Conservation (phyloP, 1,139 yeast species). For the Pichia cactophila region DNA sequence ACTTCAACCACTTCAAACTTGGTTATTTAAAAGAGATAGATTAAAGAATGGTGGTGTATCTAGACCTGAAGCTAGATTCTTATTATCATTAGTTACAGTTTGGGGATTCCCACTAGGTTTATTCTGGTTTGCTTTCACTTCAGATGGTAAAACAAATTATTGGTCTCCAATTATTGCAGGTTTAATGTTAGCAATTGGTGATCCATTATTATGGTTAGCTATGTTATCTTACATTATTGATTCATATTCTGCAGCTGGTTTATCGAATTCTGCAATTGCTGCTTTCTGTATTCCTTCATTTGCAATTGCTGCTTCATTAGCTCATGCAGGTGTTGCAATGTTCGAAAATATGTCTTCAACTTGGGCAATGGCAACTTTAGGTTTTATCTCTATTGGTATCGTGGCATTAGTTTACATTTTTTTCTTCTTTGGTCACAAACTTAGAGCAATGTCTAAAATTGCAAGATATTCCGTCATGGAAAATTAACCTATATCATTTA, state of each 20-base stretch:
- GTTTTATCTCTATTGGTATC: constrained; percentile 37
- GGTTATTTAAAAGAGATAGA: constrained; percentile 30
- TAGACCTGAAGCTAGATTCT: constrained; percentile 36
- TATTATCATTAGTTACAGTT: constrained; percentile 25
- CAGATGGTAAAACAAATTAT: constrained; percentile 24
- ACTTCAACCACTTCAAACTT: constrained; percentile 27
- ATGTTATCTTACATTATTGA: constrained; percentile 45
- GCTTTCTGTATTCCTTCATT: constrained; percentile 47
- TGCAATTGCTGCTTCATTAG: constrained; percentile 45
- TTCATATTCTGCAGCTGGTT: constrained; percentile 36
- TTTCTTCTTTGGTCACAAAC: constrained; percentile 36
- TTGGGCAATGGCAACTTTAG: constrained; percentile 45
- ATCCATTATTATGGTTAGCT: constrained; percentile 42
- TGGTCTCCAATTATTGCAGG: constrained; percentile 31
- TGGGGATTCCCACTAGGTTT: constrained; percentile 30
- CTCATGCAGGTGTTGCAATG: constrained; percentile 46
- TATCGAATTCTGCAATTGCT: constrained; percentile 46
- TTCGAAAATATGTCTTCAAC: constrained; percentile 39
- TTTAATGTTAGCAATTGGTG: constrained; percentile 37
- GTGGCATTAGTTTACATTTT: constrained; percentile 44
- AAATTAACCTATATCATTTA: not conserved
- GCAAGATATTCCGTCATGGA: constrained; percentile 25
- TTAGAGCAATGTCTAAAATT: constrained; percentile 38
- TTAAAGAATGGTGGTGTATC: constrained; percentile 36
- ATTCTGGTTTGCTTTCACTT: constrained; percentile 29